Evolutionary conservation across 192 early-diverging fungal genomes (phyloP), one percentile per base, ranked within the genome.

Genomic region (Kappamyces sp.): DNA sequence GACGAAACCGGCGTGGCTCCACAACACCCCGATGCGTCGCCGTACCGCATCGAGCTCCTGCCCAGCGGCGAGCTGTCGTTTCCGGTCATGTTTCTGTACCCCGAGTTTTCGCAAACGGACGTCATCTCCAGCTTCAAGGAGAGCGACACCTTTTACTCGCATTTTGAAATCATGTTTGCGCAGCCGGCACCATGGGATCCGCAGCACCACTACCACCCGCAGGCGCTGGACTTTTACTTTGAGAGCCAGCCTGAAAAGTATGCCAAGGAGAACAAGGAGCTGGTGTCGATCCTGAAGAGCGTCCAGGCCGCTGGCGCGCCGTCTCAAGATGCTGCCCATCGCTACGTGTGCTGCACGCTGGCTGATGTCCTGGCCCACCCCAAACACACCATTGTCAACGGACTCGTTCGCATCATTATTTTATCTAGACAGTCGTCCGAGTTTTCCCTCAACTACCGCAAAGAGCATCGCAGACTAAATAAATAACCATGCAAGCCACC

Each of bases 71-170:
- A 74, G 15, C 64, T 99, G 9, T 73, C 80, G 5, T 86, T 86
- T 77, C 97, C 97, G 0, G 90, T 91, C 3, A 74, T 91, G 36
- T 92, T 99, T 55, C 68, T 97, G 66, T 99, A 99, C 66, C 97
- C 97, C 31, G 93, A 99, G 71, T 72, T 86, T 62, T 86, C 86
- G 58, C 83, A 98, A 61, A 88, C 87, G 2, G 97, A 99, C 69
- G 77, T 89, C 50, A 89, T 99, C 51, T 74, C 84, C 55, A 71
- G 71, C 37, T 94, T 95, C 62, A 75, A 91, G 73, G 97, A 98
- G 73, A 65, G 79, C 8, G 72, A 78, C 55, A 84, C 91, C 15
- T 88, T 99, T 60, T 60, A 68, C 46, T 90, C 92, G 55, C 93
- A 97, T 65, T 67, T 99, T 5, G 76, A 80, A 32, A 71, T 82